Percentiles rank a stretch among this genome's conserved stretches.
These are phyloP conservation scores for Chenopodium quinoa DNA, from an alignment of 148 eudicot species.

Conservation along the genomic window DNA sequence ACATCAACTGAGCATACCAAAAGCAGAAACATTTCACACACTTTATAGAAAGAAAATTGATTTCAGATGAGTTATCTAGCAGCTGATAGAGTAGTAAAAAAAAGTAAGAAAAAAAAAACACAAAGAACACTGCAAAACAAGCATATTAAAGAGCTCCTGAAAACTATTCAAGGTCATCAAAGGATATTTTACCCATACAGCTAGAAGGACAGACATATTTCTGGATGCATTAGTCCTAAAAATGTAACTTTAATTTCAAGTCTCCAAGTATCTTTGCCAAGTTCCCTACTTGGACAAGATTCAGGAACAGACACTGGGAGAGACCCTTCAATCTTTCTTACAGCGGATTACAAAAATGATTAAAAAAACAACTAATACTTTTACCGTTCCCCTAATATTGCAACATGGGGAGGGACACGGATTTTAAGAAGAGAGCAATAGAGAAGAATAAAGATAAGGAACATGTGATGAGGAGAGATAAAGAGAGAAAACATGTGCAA, in stretches of 20 bases:
- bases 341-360: background rate
- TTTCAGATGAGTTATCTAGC: background rate
- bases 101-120: background rate
- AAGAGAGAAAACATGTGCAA: too few species aligned
- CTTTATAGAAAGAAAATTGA: background rate
- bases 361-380: too few species aligned
- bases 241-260: background rate
- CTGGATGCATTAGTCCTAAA: background rate
- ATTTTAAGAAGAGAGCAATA: too few species aligned
- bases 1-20: background rate
- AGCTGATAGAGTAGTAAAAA: background rate
- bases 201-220: background rate
- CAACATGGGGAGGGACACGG: too few species aligned
- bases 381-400: too few species aligned
- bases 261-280: slow-evolving; percentile 3
- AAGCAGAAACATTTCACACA: background rate
- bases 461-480: too few species aligned
- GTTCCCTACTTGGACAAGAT: background rate
- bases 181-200: background rate
- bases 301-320: background rate
- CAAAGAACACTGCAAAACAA: background rate
- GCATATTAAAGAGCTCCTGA: background rate
- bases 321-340: background rate
- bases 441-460: too few species aligned
- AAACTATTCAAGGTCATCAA: background rate